Base-by-base conservation (phyloP, 371 early-diverging fungal genomes). In the Sporodiniella umbellata region DNA sequence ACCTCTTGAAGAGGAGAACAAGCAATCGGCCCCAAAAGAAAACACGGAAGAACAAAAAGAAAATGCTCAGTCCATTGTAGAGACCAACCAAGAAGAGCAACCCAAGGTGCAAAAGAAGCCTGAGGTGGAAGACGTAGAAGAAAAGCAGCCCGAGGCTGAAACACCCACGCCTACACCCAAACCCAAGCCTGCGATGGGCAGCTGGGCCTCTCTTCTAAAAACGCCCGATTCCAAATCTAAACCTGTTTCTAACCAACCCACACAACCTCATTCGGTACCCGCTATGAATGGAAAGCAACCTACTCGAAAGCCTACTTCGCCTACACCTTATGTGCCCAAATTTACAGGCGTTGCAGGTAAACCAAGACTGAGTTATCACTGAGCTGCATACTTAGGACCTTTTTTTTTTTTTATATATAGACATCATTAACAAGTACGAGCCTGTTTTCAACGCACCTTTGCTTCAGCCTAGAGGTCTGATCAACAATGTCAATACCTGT, bases 401-500 rank as follows among this genome's bases (percentile, higher is more conserved):
- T 11, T 28, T 12, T 42, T 15, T 28, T 45, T 5, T 19, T 28
- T 26, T 40, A 38, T n/a, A 17, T 33, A 23, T 68, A 53, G 83
- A 79, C 40, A 77, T 83, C 15, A 67, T 86, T 19, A 64, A 68
- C 48, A 74, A 75, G 33, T 84, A 71, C 50, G 70, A 81, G 33
- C 75, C 79, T 12, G 66, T 66, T 4, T 82, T 72, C 40, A 53
- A 58, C 15, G 70, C 71, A 6, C 70, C 73, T 33, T 68, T 86
- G 21, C 70, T 94, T 25, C 82, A 83, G 48, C 95, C 96, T 14
- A 84, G 96, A 28, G 98, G 98, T 3, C 79, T 98, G 39, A 86
- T 93, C 53, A 98, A 98, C 62, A 89, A 85, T 50, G 96, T 96
- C 37, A 98, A 98, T 73, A 94, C 90, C 71, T 98, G 98, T 68